Conservation (phyloP, 257 asterid species). For the Asclepias syriaca region DNA sequence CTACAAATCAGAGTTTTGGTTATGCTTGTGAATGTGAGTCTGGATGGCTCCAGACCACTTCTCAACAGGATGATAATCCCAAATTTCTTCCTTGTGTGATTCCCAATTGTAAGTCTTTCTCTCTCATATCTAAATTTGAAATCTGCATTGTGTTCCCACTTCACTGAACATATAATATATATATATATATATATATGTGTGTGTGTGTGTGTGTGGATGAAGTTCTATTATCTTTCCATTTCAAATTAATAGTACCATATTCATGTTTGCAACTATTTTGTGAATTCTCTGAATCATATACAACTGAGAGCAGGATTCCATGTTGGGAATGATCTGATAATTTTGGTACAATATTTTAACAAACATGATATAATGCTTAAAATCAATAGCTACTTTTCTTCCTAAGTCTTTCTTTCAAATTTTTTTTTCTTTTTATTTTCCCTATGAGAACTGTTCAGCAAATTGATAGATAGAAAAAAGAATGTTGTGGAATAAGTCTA, state of each 20-base stretch:
- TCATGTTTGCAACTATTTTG: not conserved
- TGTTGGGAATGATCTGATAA: not conserved
- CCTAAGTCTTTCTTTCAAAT: too few species aligned
- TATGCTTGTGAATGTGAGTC: slow-evolving; percentile 53
- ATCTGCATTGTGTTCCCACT: not conserved
- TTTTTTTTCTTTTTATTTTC: too few species aligned
- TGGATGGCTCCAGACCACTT: slow-evolving; percentile 69
- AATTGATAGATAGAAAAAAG: not conserved
- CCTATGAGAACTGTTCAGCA: not conserved
- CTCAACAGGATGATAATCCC: slow-evolving; percentile 21
- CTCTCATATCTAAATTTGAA: not conserved
- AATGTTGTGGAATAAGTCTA: not conserved
- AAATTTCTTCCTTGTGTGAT: slow-evolving; percentile 62
- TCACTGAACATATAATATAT: not conserved
- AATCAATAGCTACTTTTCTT: not conserved
- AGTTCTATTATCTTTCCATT: not conserved
- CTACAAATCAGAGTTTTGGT: slow-evolving; percentile 37
- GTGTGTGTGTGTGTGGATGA: not conserved
- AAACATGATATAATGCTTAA: not conserved
- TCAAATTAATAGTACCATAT: not conserved
- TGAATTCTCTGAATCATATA: not conserved
- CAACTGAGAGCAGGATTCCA: not conserved
- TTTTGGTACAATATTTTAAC: not conserved
- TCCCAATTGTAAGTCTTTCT: slow-evolving; percentile 54
- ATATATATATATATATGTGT: too few species aligned